Evolutionary conservation across 164 flowering plant genomes (phyloP), one percentile per base, ranked within the genome.

Genomic region (Annona squamosa): DNA sequence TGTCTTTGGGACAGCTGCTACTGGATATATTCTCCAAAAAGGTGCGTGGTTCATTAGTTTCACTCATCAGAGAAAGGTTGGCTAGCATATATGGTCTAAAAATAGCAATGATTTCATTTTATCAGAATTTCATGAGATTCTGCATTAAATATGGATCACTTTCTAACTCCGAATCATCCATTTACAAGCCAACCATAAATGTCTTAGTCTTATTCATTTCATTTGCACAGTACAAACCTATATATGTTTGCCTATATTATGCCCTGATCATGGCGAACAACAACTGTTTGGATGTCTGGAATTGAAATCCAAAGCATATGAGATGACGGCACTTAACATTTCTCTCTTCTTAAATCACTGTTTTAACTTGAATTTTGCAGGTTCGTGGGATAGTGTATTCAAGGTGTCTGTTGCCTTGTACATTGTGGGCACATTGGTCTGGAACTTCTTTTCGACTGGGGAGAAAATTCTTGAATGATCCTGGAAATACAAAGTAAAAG

Each of bases 301-400:
- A 52, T 52, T 2, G 44, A 67, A 5, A 6, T 45, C 44, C 10
- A 44, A 45, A 52, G n/a, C 65, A 17, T 66, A 4, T 13, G 4
- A 41, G 4, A 42, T 4, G 41, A 46, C 45, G 41, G 16, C 5
- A 66, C 37, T 26, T 26, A 26, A 46, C 12, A 41, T 9, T 4
- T 12, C 19, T 2, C 4, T 66, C 17, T 5, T 66, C 43, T 66
- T 18, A 41, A 13, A 10, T 66, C 45, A 66, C 42, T 10, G 9
- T 26, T 42, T 66, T 41, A 66, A 2, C n/a, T 37, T 63, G 37
- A 42, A 66, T 47, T 74, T 64, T 78, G 44, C 85, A 93, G 99
- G 99, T 81, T 87, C 98, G 37, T 95, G 99, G 99, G 94, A 91
- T 75, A 96, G 90, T 73, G 99, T 95, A 75, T 95, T 95, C 75